These are phyloP conservation scores for Ogataea neopini DNA, from an alignment of 805 yeast genomes.

Conservation along the genomic window DNA sequence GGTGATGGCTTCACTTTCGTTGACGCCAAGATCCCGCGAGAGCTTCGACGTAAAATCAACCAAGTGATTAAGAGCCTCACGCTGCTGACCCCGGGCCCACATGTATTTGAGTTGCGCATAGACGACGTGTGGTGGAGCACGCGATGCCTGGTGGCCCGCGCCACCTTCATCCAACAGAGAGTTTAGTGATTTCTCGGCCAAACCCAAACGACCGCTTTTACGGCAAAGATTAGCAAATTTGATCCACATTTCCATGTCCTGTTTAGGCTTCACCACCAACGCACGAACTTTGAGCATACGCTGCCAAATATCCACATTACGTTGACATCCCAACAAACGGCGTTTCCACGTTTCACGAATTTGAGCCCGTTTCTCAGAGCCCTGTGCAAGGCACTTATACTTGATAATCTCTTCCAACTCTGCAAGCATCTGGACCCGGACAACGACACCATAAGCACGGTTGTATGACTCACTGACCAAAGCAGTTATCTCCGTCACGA, in stretches of 20 bases:
- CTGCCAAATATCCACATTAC: slow-evolving; percentile 99
- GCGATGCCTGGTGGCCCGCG: slow-evolving; percentile 43
- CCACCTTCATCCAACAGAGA: slow-evolving; percentile 70
- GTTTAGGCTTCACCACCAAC: slow-evolving; percentile 89
- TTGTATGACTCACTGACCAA: slow-evolving; percentile 93
- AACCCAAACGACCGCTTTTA: slow-evolving; percentile 86
- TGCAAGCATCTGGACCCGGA: slow-evolving; percentile 94
- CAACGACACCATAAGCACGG: slow-evolving; percentile 95
- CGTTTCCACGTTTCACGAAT: slow-evolving; percentile 94
- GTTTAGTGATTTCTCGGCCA: slow-evolving; percentile 90
- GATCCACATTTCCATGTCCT: slow-evolving; percentile 97
- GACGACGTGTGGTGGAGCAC: slow-evolving; percentile 95
- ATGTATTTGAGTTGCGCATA: slow-evolving; percentile 94
- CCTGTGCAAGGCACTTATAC: slow-evolving; percentile 82
- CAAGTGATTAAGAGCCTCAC: slow-evolving; percentile 81
- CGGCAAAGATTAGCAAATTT: slow-evolving; percentile 95
- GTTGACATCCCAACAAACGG: slow-evolving; percentile 88
- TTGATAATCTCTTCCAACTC: slow-evolving; percentile 93
- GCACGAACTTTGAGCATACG: slow-evolving; percentile 91
- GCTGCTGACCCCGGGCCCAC: slow-evolving; percentile 93
- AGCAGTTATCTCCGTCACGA: slow-evolving; percentile 93
- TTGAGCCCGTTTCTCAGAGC: slow-evolving; percentile 72
- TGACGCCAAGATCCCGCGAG: slow-evolving; percentile 84
- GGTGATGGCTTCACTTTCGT: slow-evolving; percentile 82
- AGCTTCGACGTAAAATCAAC: slow-evolving; percentile 89